Evolutionary conservation across 202 grass and related monocot genomes (phyloP).

Genomic region (Panicum hallii): DNA sequence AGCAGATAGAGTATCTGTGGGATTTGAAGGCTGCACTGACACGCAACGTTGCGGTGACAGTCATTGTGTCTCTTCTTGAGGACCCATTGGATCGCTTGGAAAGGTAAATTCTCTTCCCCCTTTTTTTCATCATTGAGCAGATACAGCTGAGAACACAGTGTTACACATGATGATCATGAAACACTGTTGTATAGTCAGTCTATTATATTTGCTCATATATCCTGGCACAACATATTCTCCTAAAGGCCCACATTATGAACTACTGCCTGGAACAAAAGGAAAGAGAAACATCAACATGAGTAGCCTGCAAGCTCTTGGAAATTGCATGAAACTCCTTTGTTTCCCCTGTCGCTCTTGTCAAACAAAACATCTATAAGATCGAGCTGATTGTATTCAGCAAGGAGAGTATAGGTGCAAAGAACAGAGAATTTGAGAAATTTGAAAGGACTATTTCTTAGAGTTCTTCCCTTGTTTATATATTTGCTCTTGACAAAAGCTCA

Average conservation of each 20-base stretch:
- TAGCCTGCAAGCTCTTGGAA: neutral
- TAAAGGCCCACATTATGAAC: neutral
- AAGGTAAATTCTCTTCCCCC: slow-evolving; percentile 55
- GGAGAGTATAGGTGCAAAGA: neutral
- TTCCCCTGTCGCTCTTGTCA: neutral
- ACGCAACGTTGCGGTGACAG: slow-evolving; percentile 66
- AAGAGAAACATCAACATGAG: slow-evolving; percentile 8
- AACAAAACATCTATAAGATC: neutral
- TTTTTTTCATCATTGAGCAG: slow-evolving; percentile 2
- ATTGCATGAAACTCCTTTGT: neutral
- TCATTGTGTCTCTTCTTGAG: slow-evolving; percentile 92
- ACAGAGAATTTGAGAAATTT: neutral
- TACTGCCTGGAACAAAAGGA: neutral
- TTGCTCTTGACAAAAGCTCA: neutral
- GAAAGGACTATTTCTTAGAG: neutral
- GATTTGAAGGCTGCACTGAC: slow-evolving; percentile 81
- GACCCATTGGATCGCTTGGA: slow-evolving; percentile 88
- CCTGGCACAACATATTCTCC: neutral
- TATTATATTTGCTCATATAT: neutral
- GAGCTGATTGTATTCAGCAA: neutral
- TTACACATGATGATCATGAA: neutral
- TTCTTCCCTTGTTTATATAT: neutral
- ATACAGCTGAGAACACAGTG: neutral
- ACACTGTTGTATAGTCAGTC: neutral
- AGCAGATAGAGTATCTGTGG: slow-evolving; percentile 95